Conservation (phyloP, 2,329 filamentous ascomycete species). For the Drechslerella coelobrocha region DNA sequence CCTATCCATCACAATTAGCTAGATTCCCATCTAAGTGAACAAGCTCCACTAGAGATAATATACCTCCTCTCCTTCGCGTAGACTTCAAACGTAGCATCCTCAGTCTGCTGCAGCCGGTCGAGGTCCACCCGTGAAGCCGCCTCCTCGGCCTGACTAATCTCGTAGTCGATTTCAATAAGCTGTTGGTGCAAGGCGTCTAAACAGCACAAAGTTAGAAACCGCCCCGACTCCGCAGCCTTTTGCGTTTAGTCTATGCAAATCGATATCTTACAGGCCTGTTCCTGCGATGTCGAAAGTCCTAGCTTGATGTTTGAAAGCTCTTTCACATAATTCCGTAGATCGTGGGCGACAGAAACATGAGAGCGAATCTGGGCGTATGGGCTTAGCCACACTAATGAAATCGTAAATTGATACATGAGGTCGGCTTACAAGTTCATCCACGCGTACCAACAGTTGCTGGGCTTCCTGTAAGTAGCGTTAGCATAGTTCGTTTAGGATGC, state of each 20-base stretch:
- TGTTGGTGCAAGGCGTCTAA: slow-evolving; percentile 39
- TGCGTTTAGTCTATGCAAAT: not conserved
- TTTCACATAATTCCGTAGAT: slow-evolving; percentile 34
- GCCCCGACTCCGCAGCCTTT: not conserved
- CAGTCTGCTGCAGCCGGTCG: slow-evolving; percentile 23
- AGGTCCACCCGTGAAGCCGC: slow-evolving; percentile 20
- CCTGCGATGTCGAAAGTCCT: slow-evolving; percentile 16
- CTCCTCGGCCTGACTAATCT: slow-evolving; percentile 28
- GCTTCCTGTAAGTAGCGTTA: slow-evolving; percentile 26
- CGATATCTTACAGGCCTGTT: slow-evolving; percentile 33
- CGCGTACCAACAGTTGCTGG: slow-evolving; percentile 18
- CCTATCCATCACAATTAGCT: not conserved
- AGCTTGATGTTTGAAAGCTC: slow-evolving; percentile 28
- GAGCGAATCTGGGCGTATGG: slow-evolving; percentile 18
- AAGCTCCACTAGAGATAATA: too few relatives aligned
- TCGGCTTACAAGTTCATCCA: slow-evolving; percentile 39
- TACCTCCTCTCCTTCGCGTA: slow-evolving; percentile 38
- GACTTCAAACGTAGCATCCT: slow-evolving; percentile 35
- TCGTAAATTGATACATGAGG: not conserved
- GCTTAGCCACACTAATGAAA: not conserved
- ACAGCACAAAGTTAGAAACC: not conserved
- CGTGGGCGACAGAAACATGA: slow-evolving; percentile 30
- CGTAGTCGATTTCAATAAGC: slow-evolving; percentile 41
- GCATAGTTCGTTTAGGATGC: not conserved
- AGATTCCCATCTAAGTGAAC: not conserved